Percentiles rank a stretch among this genome's conserved stretches.
Conservation (phyloP, 345 rosid species). For the Gynandropsis gynandra region DNA sequence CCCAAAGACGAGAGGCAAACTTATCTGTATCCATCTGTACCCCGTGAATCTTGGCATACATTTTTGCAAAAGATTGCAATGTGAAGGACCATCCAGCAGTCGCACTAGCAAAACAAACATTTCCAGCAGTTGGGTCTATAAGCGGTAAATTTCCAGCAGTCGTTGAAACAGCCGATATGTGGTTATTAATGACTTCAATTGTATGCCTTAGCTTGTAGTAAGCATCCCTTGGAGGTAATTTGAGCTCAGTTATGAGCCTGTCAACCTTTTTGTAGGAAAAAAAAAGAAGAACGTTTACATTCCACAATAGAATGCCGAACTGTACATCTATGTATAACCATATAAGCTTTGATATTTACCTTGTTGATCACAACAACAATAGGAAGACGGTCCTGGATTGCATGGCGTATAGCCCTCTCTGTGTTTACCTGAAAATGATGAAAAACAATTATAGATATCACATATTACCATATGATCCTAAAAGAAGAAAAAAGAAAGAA, state of each 20-base stretch:
- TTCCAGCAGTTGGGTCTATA: slow-evolving; percentile 88
- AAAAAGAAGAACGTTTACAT: slow-evolving; percentile 11
- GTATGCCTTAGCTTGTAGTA: slow-evolving; percentile 95
- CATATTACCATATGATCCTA: background rate
- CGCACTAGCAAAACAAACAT: slow-evolving; percentile 93
- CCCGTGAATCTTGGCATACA: slow-evolving; percentile 89
- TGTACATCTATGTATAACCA: slow-evolving; percentile 23
- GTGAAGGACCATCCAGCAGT: slow-evolving; percentile 98
- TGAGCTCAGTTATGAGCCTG: slow-evolving; percentile 88
- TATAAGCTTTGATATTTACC: slow-evolving; percentile 34
- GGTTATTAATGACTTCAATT: slow-evolving; percentile 83
- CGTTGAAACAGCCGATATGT: slow-evolving; percentile 81
- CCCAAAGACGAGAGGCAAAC: slow-evolving; percentile 95
- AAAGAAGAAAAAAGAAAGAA: slow-evolving; percentile 6
- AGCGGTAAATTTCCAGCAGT: slow-evolving; percentile 79
- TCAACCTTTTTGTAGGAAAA: slow-evolving; percentile 53
- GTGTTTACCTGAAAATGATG: slow-evolving; percentile 59
- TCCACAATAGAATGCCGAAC: background rate
- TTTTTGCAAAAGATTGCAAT: slow-evolving; percentile 88
- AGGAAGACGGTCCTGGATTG: slow-evolving; percentile 88
- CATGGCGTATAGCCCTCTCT: slow-evolving; percentile 96
- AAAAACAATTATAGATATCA: background rate
- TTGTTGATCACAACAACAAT: slow-evolving; percentile 93
- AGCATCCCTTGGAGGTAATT: slow-evolving; percentile 96
- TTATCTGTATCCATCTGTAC: slow-evolving; percentile 79